Conservation (phyloP, 345 rosid species). For the Gynandropsis gynandra region DNA sequence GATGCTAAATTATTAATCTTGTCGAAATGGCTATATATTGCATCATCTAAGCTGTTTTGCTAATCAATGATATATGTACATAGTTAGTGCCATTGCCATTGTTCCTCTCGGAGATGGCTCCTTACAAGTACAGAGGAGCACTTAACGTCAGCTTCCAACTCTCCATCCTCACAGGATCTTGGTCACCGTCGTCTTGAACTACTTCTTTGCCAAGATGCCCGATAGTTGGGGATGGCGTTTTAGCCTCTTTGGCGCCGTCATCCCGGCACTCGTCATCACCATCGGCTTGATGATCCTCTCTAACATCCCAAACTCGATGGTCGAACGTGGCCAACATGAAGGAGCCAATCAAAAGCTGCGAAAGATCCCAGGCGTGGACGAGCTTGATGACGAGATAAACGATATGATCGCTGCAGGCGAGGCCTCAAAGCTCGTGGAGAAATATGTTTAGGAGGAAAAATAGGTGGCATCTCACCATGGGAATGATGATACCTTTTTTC, state of each 20-base stretch:
- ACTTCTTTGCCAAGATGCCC: constrained; percentile 56
- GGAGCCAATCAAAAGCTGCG: constrained; percentile 46
- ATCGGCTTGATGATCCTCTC: constrained; percentile 68
- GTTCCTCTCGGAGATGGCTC: constrained; percentile 92
- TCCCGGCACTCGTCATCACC: constrained; percentile 75
- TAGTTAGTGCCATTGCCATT: constrained; percentile 92
- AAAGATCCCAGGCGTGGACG: constrained; percentile 49
- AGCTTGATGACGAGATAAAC: constrained; percentile 56
- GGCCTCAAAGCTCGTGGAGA: constrained; percentile 45
- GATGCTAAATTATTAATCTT: no score
- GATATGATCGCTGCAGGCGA: constrained; percentile 68
- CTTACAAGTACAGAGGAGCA: constrained; percentile 77
- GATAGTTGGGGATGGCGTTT: constrained; percentile 88
- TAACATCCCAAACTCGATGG: constrained; percentile 85
- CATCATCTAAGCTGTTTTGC: no score
- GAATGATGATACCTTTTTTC: constrained; percentile 65
- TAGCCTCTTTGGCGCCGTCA: constrained; percentile 81
- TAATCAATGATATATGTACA: no score
- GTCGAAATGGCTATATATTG: no score
- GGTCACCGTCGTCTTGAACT: constrained; percentile 57
- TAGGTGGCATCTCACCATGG: constrained; percentile 74
- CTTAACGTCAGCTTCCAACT: constrained; percentile 80
- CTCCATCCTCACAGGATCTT: constrained; percentile 68
- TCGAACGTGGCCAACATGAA: constrained; percentile 55
- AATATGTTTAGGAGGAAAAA: constrained; percentile 60